Conservation (phyloP, 495 filamentous ascomycete species). For the Aspergillus nanangensis region DNA sequence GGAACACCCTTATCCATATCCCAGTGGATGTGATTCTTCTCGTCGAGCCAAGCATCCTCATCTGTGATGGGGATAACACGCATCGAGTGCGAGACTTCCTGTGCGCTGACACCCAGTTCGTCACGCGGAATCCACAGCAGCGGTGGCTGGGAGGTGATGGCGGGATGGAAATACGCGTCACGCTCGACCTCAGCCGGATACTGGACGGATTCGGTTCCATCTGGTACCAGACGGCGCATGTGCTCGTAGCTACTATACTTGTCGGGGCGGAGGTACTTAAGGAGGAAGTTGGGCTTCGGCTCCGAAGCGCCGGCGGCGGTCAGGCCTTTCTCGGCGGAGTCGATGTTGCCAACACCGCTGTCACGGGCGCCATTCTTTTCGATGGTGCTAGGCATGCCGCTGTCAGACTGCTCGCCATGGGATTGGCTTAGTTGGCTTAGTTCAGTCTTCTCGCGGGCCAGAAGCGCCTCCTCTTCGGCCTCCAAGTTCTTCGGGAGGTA, state of each 20-base stretch:
- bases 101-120: conserved; percentile 64
- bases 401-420: conserved; percentile 23
- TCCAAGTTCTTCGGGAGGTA: conserved; percentile 70
- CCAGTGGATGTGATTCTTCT: conserved; percentile 77
- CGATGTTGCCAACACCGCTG: conserved; percentile 25
- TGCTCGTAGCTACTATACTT: conserved; percentile 66
- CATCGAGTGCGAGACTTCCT: conserved; percentile 70
- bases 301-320: conserved; percentile 18
- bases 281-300: conserved; percentile 53
- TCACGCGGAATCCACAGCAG: conserved; percentile 85
- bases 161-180: conserved; percentile 76
- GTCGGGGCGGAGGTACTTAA: conserved; percentile 76
- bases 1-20: conserved; percentile 65
- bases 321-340: conserved; percentile 36
- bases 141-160: conserved; percentile 58
- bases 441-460: conserved; percentile 33
- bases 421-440: conserved; percentile 17
- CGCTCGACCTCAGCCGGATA: conserved; percentile 59
- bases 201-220: conserved; percentile 34
- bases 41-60: conserved; percentile 74
- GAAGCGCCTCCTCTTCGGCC: conserved; percentile 60
- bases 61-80: conserved; percentile 77
- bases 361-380: conserved; percentile 19
- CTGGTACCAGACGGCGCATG: conserved; percentile 69
- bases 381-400: conserved; percentile 17